Base-by-base conservation (phyloP, 2,329 filamentous ascomycete species). In the Neoarthrinium moseri region DNA sequence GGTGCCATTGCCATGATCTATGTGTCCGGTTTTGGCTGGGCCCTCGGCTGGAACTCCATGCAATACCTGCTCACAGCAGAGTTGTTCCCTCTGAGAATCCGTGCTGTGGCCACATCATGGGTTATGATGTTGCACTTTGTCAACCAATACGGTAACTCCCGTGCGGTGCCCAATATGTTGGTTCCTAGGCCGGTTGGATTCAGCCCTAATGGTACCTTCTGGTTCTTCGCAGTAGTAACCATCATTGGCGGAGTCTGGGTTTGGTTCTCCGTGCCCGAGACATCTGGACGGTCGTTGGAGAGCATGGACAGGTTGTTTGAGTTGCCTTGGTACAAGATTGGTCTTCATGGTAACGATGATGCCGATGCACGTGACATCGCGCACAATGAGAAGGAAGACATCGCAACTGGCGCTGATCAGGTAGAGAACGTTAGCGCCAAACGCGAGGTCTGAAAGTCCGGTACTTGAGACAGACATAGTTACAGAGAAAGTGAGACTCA, bases 41-140 rank as follows among this genome's bases (percentile, higher is more conserved):
- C 84, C 3, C 68, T 86, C 3, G 84, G 80, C 27, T 91, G 83
- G 85, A 89, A 44, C 21, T 80, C 75, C 1, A 86, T 89, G 74
- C 87, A 90, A 66, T 91, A 91, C 61, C 75, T 91, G 4, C 77
- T 91, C 46, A 89, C 86, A 12, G 84, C 86, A 2, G 87, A 91
- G 60, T 75, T 91, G 50, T 91, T 89, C 69, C 86, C 87, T 1
- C 74, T 91, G 8, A 78, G 86, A 4, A 82, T 91, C 40, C 80
- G 87, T 45, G 86, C 86, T 4, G 67, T 90, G 8, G 81, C 83
- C 17, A 86, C 84, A 1, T 86, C 81, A 0, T 74, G 87, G 59
- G 81, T 84, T 37, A 91, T 91, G 87, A 87, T 82, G 1, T 77
- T 90, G 48, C 87, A 91, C 65, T 91, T 91, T 59, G 83, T 78